A percentile compares a stretch with the other conserved stretches of the same genome.
Evolutionary conservation across 2,329 filamentous ascomycete species (phyloP).

Genomic region (Drechslerella stenobrocha): DNA sequence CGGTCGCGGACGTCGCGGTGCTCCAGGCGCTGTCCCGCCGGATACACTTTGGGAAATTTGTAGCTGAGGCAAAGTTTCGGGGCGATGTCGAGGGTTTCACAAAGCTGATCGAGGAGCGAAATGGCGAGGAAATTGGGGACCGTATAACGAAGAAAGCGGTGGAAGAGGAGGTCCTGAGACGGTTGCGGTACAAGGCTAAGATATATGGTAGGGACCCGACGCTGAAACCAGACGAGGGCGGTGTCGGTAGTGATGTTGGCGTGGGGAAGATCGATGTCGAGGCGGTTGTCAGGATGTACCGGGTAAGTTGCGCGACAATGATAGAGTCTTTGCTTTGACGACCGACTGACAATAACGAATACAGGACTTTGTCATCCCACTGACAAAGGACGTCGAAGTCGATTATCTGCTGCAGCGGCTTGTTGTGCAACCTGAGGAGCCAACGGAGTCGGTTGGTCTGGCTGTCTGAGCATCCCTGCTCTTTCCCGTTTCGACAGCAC

Average conservation of each 20-base stretch:
- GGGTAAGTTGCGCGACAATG: slow-evolving; percentile 55
- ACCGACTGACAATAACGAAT: background rate
- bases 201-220: slow-evolving; percentile 92
- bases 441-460: slow-evolving; percentile 4
- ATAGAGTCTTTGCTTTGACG: background rate
- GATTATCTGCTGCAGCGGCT: slow-evolving; percentile 97
- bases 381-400: slow-evolving; percentile 98
- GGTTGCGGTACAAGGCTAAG: slow-evolving; percentile 82
- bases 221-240: slow-evolving; percentile 57
- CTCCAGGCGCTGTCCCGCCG: slow-evolving; percentile 86
- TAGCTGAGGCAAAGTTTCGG: slow-evolving; percentile 92
- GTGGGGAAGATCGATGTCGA: slow-evolving; percentile 85
- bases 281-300: slow-evolving; percentile 86
- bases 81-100: slow-evolving; percentile 80
- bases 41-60: slow-evolving; percentile 98
- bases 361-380: slow-evolving; percentile 81
- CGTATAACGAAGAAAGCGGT: slow-evolving; percentile 89
- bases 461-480: slow-evolving; percentile 7
- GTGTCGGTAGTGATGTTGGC: slow-evolving; percentile 58
- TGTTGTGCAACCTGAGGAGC: slow-evolving; percentile 55
- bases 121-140: slow-evolving; percentile 78
- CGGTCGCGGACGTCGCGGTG: slow-evolving; percentile 85
- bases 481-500: background rate
- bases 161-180: slow-evolving; percentile 86
- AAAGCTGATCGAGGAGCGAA: slow-evolving; percentile 75